phyloP scores from a whole-genome alignment of 371 early-diverging fungal genomes.

The Rhizopus arrhizus region DNA sequence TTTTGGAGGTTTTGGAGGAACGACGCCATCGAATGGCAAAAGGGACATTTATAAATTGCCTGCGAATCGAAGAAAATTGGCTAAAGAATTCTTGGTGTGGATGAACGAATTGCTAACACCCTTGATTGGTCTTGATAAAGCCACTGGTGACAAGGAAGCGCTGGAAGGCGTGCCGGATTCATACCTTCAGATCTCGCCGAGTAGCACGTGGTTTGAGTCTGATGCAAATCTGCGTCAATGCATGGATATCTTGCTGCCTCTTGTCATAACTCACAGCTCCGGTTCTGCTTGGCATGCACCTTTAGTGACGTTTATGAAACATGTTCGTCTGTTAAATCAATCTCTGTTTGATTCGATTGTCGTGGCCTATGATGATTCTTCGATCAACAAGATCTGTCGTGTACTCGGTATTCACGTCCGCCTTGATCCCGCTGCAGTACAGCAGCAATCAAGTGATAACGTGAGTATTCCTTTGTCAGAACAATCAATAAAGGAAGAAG shows the following conservation, averaged over 20 bases:
- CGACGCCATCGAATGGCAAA: slow-evolving; percentile 3
- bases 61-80: slow-evolving; percentile 41
- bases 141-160: slow-evolving; percentile 12
- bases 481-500: too few species aligned
- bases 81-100: slow-evolving; percentile 43
- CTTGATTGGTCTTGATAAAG: slow-evolving; percentile 32
- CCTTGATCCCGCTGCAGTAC: slow-evolving; percentile 17
- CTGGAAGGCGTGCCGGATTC: slow-evolving; percentile 29
- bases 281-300: slow-evolving; percentile 40
- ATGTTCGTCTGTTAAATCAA: slow-evolving; percentile 43
- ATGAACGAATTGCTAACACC: slow-evolving; percentile 48
- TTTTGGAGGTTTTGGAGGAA: slow-evolving; percentile 27
- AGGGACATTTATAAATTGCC: slow-evolving; percentile 36
- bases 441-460: not conserved
- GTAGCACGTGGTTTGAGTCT: slow-evolving; percentile 46
- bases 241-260: slow-evolving; percentile 38
- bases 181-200: not conserved
- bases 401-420: slow-evolving; percentile 43
- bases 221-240: slow-evolving; percentile 41
- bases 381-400: slow-evolving; percentile 38
- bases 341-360: slow-evolving; percentile 41
- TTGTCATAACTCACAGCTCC: slow-evolving; percentile 34
- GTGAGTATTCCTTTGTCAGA: too few species aligned
- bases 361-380: slow-evolving; percentile 30
- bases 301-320: slow-evolving; percentile 40